Base-by-base conservation (phyloP, 164 flowering plant genomes). In the Chimonanthus praecox region DNA sequence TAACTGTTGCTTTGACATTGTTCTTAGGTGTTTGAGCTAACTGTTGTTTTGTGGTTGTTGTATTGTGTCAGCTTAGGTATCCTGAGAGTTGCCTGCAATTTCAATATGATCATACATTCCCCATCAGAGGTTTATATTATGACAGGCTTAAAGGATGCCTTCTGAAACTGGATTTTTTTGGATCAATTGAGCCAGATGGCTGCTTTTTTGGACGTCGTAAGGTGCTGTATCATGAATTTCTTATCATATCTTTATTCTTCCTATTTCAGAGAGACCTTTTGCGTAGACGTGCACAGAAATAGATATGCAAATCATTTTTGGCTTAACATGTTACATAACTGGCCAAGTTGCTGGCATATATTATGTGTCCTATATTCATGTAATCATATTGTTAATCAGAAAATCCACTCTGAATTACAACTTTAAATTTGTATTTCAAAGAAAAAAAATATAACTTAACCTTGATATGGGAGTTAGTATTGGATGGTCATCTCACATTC, bases 201-300 rank as follows among this genome's bases (percentile, higher is more conserved):
- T 92, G 98, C 83, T 94, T 82, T 84, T 91, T 80, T 86, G 99
- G 98, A 16, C 91, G 96, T 62, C 88, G 84, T 49, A 91, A 90
- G 94, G 99, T 92, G 84, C 46, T 67, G 21, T 21, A 64, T 60
- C 72, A 49, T 43, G 47, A 18, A 4, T 33, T 18, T 5, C 13
- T 49, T 69, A 4, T 7, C 44, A 7, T 16, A 16, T 68, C 2
- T 18, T 54, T 54, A n/a, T 54, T 54, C 16, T 6, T 33, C 33
- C 33, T 33, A 33, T 33, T 33, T 33, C 33, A 33, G 33, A 33
- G 33, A 33, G 33, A 33, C 33, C 1, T 33, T 33, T 33, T 33
- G 33, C 33, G 33, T 33, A 0, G 1, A 33, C 33, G 0, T 33
- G 2, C 33, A 33, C 33, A 33, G 33, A 33, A 33, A 33, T 33